Evolutionary conservation across 495 filamentous ascomycete genomes (phyloP).

Genomic region (Aspergillus funiculosus): DNA sequence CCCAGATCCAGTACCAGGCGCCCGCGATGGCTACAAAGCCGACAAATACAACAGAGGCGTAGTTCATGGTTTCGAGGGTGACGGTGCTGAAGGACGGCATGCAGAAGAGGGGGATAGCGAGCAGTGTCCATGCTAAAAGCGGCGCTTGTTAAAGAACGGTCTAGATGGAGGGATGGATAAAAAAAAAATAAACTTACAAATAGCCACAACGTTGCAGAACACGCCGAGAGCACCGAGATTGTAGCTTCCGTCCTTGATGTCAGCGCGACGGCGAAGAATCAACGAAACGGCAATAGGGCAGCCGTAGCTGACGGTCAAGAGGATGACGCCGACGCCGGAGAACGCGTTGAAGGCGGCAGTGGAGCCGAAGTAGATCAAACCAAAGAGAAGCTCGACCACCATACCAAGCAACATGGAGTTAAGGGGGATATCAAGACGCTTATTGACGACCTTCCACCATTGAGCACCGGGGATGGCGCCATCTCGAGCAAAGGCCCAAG

Average conservation of each 20-base stretch:
- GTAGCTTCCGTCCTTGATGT: slow-evolving; percentile 42
- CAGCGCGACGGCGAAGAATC: slow-evolving; percentile 37
- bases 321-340: slow-evolving; percentile 61
- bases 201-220: slow-evolving; percentile 44
- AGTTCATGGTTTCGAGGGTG: slow-evolving; percentile 43
- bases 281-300: slow-evolving; percentile 56
- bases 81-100: slow-evolving; percentile 37
- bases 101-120: slow-evolving; percentile 50
- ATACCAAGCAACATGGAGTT: slow-evolving; percentile 52
- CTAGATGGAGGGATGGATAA: not conserved
- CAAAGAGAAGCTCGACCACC: slow-evolving; percentile 49
- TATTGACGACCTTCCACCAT: slow-evolving; percentile 44
- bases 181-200: slow-evolving; percentile 17
- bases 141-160: not conserved
- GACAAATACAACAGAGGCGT: slow-evolving; percentile 54
- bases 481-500: slow-evolving; percentile 58
- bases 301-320: slow-evolving; percentile 57
- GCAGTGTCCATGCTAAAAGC: slow-evolving; percentile 46
- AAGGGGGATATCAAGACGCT: slow-evolving; percentile 48
- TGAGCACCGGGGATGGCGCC: slow-evolving; percentile 46
- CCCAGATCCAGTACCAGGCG: slow-evolving; percentile 60
- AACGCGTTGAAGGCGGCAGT: slow-evolving; percentile 61
- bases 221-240: slow-evolving; percentile 48
- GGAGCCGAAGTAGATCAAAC: slow-evolving; percentile 58
- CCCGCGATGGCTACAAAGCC: slow-evolving; percentile 45